phyloP scores from a whole-genome alignment of 768 basidiomycete species.

The Tylopilus intermedius region DNA sequence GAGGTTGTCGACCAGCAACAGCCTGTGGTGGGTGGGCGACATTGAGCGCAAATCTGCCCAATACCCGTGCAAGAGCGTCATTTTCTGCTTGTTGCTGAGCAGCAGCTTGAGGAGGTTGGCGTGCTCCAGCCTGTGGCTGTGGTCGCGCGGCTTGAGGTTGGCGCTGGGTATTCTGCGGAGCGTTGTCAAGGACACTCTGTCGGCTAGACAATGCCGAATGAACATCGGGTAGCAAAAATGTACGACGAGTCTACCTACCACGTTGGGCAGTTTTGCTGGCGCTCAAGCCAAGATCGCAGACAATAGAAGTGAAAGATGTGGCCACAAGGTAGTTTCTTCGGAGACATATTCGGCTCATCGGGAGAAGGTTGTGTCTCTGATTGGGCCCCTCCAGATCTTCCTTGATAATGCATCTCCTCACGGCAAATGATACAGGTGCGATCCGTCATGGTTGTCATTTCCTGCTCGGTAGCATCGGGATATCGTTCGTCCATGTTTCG shows the following conservation, averaged over 20 bases:
- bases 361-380: conserved; percentile 20
- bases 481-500: conserved; percentile 95
- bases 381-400: conserved; percentile 22
- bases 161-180: conserved; percentile 31
- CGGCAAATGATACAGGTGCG: conserved; percentile 96
- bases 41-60: conserved; percentile 53
- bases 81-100: conserved; percentile 37
- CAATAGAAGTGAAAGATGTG: conserved; percentile 99
- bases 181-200: conserved; percentile 65
- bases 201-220: conserved; percentile 42
- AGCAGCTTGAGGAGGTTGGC: conserved; percentile 27
- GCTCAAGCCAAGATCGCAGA: conserved; percentile 93
- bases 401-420: conserved; percentile 77
- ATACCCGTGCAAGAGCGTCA: conserved; percentile 32
- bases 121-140: conserved; percentile 28
- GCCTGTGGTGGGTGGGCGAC: conserved; percentile 39
- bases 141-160: conserved; percentile 23
- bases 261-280: conserved; percentile 98
- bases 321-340: conserved; percentile 94
- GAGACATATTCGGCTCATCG: conserved; percentile 89
- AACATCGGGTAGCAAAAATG: conserved; percentile 4
- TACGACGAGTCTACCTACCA: conserved; percentile 54
- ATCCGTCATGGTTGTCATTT: conserved; percentile 77
- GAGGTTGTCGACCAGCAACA: conserved; percentile 28
- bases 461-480: conserved; percentile 85